phyloP scores from a whole-genome alignment of 768 basidiomycete species.

The Tulasnella sp. region DNA sequence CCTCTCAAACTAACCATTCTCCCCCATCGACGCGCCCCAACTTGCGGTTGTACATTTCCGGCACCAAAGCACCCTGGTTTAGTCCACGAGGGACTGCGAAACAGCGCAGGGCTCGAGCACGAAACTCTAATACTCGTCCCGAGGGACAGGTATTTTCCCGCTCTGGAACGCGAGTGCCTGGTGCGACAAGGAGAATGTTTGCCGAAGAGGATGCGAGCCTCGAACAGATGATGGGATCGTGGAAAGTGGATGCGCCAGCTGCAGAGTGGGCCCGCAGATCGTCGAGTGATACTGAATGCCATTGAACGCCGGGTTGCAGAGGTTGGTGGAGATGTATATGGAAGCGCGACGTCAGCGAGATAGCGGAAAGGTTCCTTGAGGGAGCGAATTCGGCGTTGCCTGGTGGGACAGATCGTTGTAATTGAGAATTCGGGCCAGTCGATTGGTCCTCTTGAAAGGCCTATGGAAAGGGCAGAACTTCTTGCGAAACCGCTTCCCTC shows the following conservation, averaged over 20 bases:
- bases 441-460: neutral
- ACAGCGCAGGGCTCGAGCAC: neutral
- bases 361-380: neutral
- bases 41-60: neutral
- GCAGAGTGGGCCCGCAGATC: neutral
- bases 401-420: neutral
- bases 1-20: neutral
- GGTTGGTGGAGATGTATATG: neutral
- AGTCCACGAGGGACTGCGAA: neutral
- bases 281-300: neutral
- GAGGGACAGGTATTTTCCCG: neutral
- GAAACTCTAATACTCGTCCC: constrained; percentile 6
- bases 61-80: neutral
- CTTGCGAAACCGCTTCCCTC: no score
- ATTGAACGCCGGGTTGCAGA: neutral
- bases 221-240: neutral
- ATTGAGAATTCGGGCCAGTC: neutral
- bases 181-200: neutral
- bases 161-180: neutral
- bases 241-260: neutral
- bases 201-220: neutral
- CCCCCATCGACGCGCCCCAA: neutral
- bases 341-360: neutral
- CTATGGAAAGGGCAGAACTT: neutral
- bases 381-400: neutral